A percentile compares a stretch with the other conserved stretches of the same genome.
Conservation (phyloP, 805 yeast species). For the Myxozyma udenii region DNA sequence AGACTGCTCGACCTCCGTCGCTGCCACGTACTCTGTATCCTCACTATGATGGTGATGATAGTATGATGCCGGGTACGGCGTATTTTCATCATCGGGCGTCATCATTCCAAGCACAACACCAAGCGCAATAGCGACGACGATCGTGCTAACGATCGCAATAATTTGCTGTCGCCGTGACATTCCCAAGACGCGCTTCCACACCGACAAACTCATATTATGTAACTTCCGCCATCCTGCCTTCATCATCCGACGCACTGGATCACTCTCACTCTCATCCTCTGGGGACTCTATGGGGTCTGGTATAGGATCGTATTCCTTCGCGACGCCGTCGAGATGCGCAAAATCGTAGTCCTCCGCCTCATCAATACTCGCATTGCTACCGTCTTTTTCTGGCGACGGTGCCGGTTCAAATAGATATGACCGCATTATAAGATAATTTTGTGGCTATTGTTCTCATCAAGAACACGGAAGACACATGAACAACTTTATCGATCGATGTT, state of each 20-base stretch:
- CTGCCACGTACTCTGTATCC: not conserved
- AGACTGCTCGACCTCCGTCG: constrained; percentile 2
- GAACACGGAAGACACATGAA: too few relatives aligned
- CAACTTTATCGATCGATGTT: too few relatives aligned
- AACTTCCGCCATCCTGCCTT: constrained; percentile 2
- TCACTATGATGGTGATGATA: constrained; percentile 17
- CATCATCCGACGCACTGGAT: constrained; percentile 8
- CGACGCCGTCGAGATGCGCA: constrained; percentile 28
- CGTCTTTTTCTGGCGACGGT: constrained; percentile 14
- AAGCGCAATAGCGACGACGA: constrained; percentile 18
- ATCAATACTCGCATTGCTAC: constrained; percentile 17
- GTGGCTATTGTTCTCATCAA: too few relatives aligned
- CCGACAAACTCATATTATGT: not conserved
- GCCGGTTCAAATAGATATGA: constrained; percentile 28
- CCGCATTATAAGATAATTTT: too few relatives aligned
- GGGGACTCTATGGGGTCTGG: constrained; percentile 6
- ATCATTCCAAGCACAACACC: constrained; percentile 26
- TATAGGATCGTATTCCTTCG: constrained; percentile 23
- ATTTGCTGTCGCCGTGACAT: constrained; percentile 22
- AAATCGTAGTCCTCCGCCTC: constrained; percentile 28
- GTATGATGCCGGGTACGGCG: constrained; percentile 24
- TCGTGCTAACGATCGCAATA: constrained; percentile 12
- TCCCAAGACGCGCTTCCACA: constrained; percentile 15
- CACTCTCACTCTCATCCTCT: constrained; percentile 1
- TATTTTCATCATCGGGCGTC: constrained; percentile 26